Conservation (phyloP, 129 eudicot genomes). For the Ambrosia artemisiifolia region DNA sequence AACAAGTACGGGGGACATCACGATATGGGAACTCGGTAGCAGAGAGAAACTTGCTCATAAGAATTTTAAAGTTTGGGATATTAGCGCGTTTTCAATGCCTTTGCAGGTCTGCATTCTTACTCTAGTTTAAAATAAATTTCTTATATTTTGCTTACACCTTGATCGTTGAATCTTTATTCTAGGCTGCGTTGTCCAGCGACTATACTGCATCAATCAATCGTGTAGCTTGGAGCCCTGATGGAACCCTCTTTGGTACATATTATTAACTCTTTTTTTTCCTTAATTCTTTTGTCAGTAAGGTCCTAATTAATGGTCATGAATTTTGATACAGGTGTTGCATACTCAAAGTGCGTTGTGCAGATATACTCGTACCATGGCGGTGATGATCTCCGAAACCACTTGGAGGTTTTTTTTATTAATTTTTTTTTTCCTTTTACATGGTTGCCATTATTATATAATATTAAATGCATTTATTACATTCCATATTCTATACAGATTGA, state of each 20-base stretch:
- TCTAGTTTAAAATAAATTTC: background rate
- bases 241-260: conserved; percentile 74
- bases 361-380: conserved; percentile 55
- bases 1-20: conserved; percentile 68
- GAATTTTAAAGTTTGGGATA: conserved; percentile 86
- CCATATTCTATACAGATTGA: conserved; percentile 55
- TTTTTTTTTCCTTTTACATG: background rate
- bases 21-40: conserved; percentile 78
- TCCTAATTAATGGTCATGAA: background rate
- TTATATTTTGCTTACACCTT: background rate
- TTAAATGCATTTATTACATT: background rate
- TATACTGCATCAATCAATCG: conserved; percentile 73
- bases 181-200: conserved; percentile 69
- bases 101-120: conserved; percentile 57
- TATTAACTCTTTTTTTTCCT: background rate
- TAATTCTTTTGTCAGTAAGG: background rate
- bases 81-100: conserved; percentile 53
- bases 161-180: conserved; percentile 14
- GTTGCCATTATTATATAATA: background rate
- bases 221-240: conserved; percentile 88
- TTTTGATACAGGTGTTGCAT: conserved; percentile 39
- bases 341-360: conserved; percentile 57
- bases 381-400: conserved; percentile 56
- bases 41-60: conserved; percentile 66
- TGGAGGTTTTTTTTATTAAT: conserved; percentile 39